Percentiles rank a stretch among this genome's conserved stretches.
phyloP scores from a whole-genome alignment of 78 protist genomes.

The Dictyostelium purpureum region DNA sequence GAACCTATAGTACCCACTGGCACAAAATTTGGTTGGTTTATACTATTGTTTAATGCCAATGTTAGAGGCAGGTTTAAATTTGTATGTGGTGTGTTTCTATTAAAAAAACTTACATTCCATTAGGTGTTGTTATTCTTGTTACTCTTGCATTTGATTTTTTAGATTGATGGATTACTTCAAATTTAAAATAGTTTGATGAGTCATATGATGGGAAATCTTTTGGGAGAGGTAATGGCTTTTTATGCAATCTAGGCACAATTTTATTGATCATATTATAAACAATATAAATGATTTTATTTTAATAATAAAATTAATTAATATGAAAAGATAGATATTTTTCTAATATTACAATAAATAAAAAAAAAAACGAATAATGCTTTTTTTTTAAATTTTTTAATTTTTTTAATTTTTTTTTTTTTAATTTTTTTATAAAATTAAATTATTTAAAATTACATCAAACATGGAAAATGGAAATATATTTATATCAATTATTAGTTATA shows the following conservation, averaged over 20 bases:
- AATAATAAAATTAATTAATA: no score
- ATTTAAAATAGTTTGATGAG: constrained; percentile 38
- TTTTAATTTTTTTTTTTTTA: no score
- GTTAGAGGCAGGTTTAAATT: no score
- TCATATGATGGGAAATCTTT: background rate
- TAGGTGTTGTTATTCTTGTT: constrained; percentile 72
- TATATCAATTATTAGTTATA: constrained; percentile 80
- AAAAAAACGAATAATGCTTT: no score
- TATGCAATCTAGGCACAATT: no score
- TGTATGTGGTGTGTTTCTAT: background rate
- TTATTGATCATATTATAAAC: no score
- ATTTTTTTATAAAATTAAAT: no score
- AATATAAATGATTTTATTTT: no score
- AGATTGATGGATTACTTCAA: constrained; percentile 74
- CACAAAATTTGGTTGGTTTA: constrained; percentile 78
- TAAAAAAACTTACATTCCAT: constrained; percentile 65
- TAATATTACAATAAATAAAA: no score
- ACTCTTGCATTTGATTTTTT: constrained; percentile 74
- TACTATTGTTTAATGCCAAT: background rate
- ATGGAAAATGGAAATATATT: constrained; percentile 52
- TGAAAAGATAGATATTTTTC: no score
- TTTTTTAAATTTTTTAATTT: no score
- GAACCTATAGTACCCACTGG: constrained; percentile 85
- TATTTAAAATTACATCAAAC: no score
- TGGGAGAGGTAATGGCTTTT: background rate